phyloP scores from a whole-genome alignment of 495 filamentous ascomycete genomes.

The Penicillium ucsense region DNA sequence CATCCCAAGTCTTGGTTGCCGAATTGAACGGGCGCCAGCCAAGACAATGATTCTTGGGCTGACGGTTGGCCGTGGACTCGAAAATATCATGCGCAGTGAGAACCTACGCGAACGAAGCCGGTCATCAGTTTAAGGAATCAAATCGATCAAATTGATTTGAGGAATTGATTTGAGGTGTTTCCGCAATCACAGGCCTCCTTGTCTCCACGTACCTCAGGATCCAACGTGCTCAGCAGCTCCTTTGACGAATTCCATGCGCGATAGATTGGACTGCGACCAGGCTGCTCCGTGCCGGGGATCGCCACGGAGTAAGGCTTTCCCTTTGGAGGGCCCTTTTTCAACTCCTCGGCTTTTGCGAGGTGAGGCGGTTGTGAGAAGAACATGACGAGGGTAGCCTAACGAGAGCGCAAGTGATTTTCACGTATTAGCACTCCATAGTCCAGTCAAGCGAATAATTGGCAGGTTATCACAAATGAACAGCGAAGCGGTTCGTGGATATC shows the following conservation, averaged over 20 bases:
- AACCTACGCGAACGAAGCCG: conserved; percentile 24
- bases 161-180: neutral
- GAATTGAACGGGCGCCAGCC: conserved; percentile 76
- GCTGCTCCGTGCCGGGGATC: conserved; percentile 61
- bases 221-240: conserved; percentile 60
- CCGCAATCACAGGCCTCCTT: neutral
- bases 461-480: too few relatives aligned
- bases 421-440: neutral
- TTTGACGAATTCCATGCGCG: conserved; percentile 71
- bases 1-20: conserved; percentile 62
- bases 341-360: conserved; percentile 33
- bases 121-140: too few relatives aligned
- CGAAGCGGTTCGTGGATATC: too few relatives aligned
- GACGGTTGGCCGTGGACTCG: conserved; percentile 54
- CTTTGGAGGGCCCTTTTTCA: conserved; percentile 32
- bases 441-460: too few relatives aligned
- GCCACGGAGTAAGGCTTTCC: conserved; percentile 47
- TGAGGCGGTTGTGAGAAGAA: conserved; percentile 34
- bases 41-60: conserved; percentile 56
- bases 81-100: conserved; percentile 74
- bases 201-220: conserved; percentile 48
- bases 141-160: too few relatives aligned
- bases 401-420: neutral
- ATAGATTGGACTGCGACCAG: conserved; percentile 68
- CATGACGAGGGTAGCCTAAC: conserved; percentile 17